Base-by-base conservation (phyloP, 352 stramenopile species). In the Lagenidium sp. region DNA sequence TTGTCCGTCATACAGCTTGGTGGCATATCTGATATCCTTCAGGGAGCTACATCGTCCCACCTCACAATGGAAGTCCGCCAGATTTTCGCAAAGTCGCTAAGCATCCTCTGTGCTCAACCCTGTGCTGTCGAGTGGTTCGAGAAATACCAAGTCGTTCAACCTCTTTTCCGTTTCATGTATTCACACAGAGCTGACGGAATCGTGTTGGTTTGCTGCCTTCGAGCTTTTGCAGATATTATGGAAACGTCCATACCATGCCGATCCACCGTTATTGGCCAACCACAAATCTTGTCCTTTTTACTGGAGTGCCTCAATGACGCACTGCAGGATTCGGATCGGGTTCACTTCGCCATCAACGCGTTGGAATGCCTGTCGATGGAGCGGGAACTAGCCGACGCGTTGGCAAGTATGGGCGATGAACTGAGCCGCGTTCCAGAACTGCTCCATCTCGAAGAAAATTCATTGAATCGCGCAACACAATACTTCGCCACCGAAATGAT, bases 401-500 rank as follows among this genome's bases (percentile, higher is more conserved):
- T 86, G 18, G 45, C 70, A 10, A 13, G 39, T 4, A 38, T 79
- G 6, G 42, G 36, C 1, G 45, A 47, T 7, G 21, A 6, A 20
- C 21, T 86, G 6, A n/a, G 50, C 22, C 42, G 65, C 15, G 70
- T 82, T 1, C 44, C 57, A 1, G 56, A 57, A 20, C 41, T 86
- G 0, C 40, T 86, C 13, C 48, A 59, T 22, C 41, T 58, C 6
- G 54, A 45, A 5, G 43, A 36, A 25, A 60, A 55, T 25, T 53
- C 13, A 1, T 47, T 60, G 8, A 47, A 44, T 1, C 50, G 50
- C 3, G 41, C 70, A 3, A 71, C 68, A n/a, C 73, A 86, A 29
- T 66, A 77, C 41, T 77, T 83, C 54, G 73, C 55, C 0, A 68
- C 71, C 0, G 60, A 86, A 36, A 75, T 79, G 50, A 62, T 84